Conservation (phyloP, 805 yeast species). For the Metschnikowia continentalis region DNA sequence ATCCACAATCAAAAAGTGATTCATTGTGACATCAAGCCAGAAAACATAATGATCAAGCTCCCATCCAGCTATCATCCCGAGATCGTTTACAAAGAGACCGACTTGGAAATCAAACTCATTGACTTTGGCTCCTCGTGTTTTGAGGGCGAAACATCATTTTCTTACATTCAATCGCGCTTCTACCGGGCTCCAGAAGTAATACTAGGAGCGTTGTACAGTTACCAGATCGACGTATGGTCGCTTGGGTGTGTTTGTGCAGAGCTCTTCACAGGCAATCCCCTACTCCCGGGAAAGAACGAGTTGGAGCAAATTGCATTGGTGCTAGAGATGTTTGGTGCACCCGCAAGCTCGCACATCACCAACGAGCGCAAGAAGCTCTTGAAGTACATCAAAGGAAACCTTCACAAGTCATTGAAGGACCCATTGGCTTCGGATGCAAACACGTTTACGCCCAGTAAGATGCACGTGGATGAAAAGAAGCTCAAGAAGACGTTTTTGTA, state of each 20-base stretch:
- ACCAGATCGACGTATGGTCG: conserved; percentile 84
- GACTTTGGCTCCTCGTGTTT: conserved; percentile 75
- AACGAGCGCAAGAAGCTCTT: conserved; percentile 36
- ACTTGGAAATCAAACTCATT: conserved; percentile 58
- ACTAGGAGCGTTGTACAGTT: conserved; percentile 57
- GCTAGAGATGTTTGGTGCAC: conserved; percentile 45
- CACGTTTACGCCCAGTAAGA: conserved; percentile 2
- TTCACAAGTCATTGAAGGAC: conserved; percentile 10
- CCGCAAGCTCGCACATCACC: conserved; percentile 37
- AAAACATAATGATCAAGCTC: conserved; percentile 60
- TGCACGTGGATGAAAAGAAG: conserved; percentile 27
- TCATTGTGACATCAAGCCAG: conserved; percentile 87
- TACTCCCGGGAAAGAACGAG: conserved; percentile 35
- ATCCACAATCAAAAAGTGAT: conserved; percentile 56
- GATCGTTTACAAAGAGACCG: conserved; percentile 27
- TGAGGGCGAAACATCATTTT: conserved; percentile 39
- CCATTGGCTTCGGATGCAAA: conserved; percentile 11
- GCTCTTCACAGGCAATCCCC: conserved; percentile 16
- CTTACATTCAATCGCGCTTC: conserved; percentile 61
- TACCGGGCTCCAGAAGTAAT: conserved; percentile 79
- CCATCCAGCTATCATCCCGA: conserved; percentile 19
- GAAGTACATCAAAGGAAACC: conserved; percentile 17
- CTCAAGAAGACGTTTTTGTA: conserved; percentile 33
- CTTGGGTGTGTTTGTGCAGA: conserved; percentile 65
- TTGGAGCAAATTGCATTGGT: conserved; percentile 43